phyloP scores from a whole-genome alignment of 2,329 filamentous ascomycete genomes.

The Curvularia spicifera region DNA sequence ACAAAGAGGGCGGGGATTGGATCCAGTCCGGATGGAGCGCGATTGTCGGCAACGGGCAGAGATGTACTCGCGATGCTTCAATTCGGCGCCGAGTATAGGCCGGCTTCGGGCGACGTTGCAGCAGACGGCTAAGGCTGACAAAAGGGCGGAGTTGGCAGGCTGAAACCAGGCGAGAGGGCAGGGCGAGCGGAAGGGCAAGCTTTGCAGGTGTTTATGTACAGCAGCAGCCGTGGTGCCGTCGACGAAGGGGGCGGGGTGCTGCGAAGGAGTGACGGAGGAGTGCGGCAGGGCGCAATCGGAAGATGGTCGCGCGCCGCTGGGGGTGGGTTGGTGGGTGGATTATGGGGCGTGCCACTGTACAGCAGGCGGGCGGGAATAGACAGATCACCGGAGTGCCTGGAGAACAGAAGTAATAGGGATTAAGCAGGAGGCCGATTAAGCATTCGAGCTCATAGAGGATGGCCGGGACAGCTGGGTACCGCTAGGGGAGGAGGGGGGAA shows the following conservation, averaged over 20 bases:
- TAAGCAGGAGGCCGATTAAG: constrained; percentile 41
- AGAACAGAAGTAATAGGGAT: constrained; percentile 48
- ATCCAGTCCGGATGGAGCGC: constrained; percentile 39
- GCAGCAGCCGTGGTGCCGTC: constrained; percentile 17
- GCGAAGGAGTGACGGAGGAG: constrained; percentile 40
- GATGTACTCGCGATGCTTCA: constrained; percentile 4
- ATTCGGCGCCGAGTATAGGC: constrained; percentile 17
- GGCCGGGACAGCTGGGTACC: constrained; percentile 22
- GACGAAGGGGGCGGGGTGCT: constrained; percentile 18
- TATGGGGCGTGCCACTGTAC: constrained; percentile 37
- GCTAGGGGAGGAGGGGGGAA: constrained; percentile 19
- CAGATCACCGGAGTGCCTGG: constrained; percentile 45
- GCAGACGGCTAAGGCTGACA: constrained; percentile 10
- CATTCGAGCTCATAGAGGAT: constrained; percentile 36
- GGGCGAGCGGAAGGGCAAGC: neutral
- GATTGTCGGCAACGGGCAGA: constrained; percentile 7
- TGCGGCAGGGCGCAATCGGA: constrained; percentile 23
- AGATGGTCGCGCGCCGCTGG: constrained; percentile 11
- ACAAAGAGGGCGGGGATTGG: constrained; percentile 19
- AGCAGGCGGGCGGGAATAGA: constrained; percentile 46
- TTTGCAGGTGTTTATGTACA: constrained; percentile 17
- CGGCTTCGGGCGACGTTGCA: constrained; percentile 28
- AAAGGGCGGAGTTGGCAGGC: constrained; percentile 10
- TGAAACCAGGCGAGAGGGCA: constrained; percentile 11
- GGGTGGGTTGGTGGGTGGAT: constrained; percentile 26